phyloP scores from a whole-genome alignment of 1,139 yeast species.

The Blastobotrys serpentis region DNA sequence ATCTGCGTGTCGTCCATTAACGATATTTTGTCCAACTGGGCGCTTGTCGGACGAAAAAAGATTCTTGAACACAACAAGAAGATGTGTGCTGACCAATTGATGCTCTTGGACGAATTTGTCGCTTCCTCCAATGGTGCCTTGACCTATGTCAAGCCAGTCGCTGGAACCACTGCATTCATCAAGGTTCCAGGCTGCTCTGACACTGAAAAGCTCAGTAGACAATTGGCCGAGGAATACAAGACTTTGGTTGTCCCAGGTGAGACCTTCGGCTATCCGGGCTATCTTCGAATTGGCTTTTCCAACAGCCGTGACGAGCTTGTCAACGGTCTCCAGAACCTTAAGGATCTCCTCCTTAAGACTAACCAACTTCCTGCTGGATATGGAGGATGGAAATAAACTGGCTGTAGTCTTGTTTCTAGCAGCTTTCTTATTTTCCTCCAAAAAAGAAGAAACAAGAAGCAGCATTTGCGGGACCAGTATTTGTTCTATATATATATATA shows the following conservation, averaged over 20 bases:
- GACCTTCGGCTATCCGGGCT: conserved; percentile 46
- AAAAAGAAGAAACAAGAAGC: neutral
- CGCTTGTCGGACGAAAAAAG: conserved; percentile 39
- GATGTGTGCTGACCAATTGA: conserved; percentile 42
- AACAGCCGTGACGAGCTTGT: conserved; percentile 43
- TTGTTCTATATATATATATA: too few relatives aligned
- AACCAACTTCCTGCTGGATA: neutral
- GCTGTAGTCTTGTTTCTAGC: neutral
- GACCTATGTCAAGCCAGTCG: conserved; percentile 47
- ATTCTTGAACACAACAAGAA: conserved; percentile 46
- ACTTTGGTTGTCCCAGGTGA: conserved; percentile 55
- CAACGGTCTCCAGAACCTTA: conserved; percentile 34
- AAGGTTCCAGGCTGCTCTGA: conserved; percentile 36
- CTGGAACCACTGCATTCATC: conserved; percentile 52
- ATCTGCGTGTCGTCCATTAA: conserved; percentile 52
- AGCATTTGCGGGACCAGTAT: too few relatives aligned
- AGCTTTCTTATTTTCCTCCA: neutral
- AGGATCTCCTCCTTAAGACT: conserved; percentile 14
- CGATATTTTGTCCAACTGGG: conserved; percentile 49
- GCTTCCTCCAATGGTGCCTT: conserved; percentile 38
- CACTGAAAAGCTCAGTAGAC: conserved; percentile 42
- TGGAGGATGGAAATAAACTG: conserved; percentile 1
- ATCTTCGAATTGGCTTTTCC: conserved; percentile 53
- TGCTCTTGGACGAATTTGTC: conserved; percentile 41
- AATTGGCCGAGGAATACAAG: conserved; percentile 40